Evolutionary conservation across 306 rosid species (phyloP).

Genomic region (Cucurbita pepo): DNA sequence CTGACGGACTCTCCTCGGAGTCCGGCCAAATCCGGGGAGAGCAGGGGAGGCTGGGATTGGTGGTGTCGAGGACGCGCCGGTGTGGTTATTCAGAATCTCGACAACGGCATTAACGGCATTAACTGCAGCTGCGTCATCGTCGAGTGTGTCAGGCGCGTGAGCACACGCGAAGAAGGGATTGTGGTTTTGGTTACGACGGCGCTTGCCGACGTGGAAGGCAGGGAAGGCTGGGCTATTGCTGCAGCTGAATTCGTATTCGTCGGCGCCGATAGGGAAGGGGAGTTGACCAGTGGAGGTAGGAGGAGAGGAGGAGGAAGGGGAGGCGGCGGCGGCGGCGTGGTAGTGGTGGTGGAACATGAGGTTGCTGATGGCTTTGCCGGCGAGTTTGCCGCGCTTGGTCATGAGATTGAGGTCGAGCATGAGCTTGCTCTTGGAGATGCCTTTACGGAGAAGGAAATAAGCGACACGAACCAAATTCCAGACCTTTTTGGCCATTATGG

Average conservation of each 20-base stretch:
- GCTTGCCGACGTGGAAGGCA: conserved; percentile 21
- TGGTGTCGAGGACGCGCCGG: background rate
- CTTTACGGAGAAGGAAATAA: conserved; percentile 26
- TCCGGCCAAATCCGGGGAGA: conserved; percentile 32
- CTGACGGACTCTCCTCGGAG: conserved; percentile 47
- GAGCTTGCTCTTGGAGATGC: conserved; percentile 48
- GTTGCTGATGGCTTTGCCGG: conserved; percentile 62
- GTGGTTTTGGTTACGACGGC: conserved; percentile 21
- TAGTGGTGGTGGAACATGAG: conserved; percentile 42
- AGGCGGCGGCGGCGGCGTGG: conserved; percentile 2
- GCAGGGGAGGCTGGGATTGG: conserved; percentile 35
- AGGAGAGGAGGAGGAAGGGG: background rate
- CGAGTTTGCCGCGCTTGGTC: conserved; percentile 72
- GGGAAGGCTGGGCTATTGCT: conserved; percentile 49
- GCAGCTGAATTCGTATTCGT: conserved; percentile 90
- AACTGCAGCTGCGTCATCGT: conserved; percentile 30
- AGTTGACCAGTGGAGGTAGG: background rate
- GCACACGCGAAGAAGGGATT: conserved; percentile 30
- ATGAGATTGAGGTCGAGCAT: conserved; percentile 50
- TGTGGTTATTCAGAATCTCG: conserved; percentile 32
- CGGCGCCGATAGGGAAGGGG: conserved; percentile 11
- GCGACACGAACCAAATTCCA: background rate
- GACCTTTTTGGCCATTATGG: background rate
- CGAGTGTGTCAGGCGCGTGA: conserved; percentile 30
- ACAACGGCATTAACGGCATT: conserved; percentile 27